phyloP scores from a whole-genome alignment of 371 early-diverging fungal species.

The Synchytrium microbalum region DNA sequence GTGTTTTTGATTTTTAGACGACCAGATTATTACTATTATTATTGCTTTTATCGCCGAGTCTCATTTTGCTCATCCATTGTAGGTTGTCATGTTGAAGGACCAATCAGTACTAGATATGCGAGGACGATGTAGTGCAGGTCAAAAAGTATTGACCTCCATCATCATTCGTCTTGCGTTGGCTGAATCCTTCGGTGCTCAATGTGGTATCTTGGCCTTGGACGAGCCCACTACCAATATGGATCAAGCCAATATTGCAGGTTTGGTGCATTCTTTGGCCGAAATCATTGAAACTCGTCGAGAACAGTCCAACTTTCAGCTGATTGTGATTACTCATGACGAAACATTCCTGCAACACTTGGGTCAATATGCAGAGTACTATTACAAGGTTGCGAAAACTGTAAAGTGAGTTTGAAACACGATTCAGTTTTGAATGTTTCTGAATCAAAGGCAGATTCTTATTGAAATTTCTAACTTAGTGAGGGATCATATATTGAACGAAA shows the following conservation, averaged over 20 bases:
- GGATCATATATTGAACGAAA: no score
- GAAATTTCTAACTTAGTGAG: no score
- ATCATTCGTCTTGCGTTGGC: constrained; percentile 97
- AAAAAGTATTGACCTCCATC: constrained; percentile 95
- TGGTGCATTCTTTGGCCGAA: constrained; percentile 76
- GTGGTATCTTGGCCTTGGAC: constrained; percentile 96
- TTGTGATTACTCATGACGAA: constrained; percentile 99
- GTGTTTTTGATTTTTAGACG: neutral
- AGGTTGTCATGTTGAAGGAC: constrained; percentile 96
- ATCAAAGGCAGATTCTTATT: no score
- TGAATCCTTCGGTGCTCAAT: constrained; percentile 90
- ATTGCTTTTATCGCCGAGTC: neutral
- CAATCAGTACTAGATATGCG: constrained; percentile 94
- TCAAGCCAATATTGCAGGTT: constrained; percentile 81
- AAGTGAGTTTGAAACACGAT: constrained; percentile 29
- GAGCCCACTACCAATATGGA: constrained; percentile 99
- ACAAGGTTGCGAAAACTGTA: constrained; percentile 68
- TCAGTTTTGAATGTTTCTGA: no score
- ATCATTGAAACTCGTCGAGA: constrained; percentile 68
- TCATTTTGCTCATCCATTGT: constrained; percentile 1
- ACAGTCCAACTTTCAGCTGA: constrained; percentile 93
- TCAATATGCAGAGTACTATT: constrained; percentile 77
- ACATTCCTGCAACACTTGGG: constrained; percentile 87
- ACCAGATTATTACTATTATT: neutral
- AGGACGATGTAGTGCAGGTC: constrained; percentile 95